phyloP scores from a whole-genome alignment of 805 yeast species.

The Wickerhamiella vanderwaltii region DNA sequence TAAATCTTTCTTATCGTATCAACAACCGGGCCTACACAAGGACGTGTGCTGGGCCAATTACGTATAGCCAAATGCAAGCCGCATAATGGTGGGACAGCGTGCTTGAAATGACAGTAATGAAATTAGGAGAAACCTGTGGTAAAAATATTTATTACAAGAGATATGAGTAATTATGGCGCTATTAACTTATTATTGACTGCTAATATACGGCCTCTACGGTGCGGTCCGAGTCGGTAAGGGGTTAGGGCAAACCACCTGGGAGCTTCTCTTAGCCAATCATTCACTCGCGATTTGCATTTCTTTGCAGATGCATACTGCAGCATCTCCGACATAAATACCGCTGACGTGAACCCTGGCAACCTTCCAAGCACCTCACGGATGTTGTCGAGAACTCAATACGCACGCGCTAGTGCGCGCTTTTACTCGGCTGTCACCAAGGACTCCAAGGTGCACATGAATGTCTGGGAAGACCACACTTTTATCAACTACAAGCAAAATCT shows the following conservation, averaged over 20 bases:
- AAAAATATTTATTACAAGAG: too few species aligned
- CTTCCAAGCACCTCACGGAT: constrained; percentile 8
- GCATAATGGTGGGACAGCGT: too few species aligned
- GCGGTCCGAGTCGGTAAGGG: constrained; percentile 14
- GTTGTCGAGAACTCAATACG: constrained; percentile 14
- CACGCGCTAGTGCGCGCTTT: constrained; percentile 19
- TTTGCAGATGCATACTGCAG: constrained; percentile 10
- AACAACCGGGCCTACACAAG: too few species aligned
- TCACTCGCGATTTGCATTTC: constrained; percentile 9
- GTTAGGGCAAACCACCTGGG: constrained; percentile 6
- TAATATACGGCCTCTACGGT: too few species aligned
- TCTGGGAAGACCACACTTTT: constrained; percentile 51
- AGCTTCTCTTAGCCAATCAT: constrained; percentile 1
- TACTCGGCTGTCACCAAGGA: constrained; percentile 37
- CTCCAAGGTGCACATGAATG: constrained; percentile 67
- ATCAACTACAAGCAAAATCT: constrained; percentile 84
- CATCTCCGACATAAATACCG: constrained; percentile 10
- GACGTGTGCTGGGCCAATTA: too few species aligned
- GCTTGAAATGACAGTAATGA: too few species aligned
- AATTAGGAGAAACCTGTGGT: too few species aligned
- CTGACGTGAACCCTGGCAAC: constrained; percentile 3
- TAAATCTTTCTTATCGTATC: too few species aligned
- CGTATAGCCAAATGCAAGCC: too few species aligned
- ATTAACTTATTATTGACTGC: too few species aligned
- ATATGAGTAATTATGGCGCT: too few species aligned